Evolutionary conservation across 2,329 filamentous ascomycete species (phyloP).

Genomic region (Colletotrichum sp.): DNA sequence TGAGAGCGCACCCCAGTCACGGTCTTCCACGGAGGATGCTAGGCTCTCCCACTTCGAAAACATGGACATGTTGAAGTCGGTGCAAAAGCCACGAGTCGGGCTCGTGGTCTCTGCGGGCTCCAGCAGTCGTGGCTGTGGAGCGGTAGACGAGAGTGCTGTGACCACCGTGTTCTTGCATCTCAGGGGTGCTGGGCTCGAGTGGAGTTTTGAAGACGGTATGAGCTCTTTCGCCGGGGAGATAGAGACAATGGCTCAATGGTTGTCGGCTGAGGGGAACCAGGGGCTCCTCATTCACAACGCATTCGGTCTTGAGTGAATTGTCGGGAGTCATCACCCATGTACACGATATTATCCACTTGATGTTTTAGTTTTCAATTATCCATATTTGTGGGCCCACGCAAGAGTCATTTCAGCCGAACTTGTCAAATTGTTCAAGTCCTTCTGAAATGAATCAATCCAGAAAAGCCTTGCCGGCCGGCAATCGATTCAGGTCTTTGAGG

Average conservation of each 20-base stretch:
- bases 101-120: background rate
- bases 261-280: background rate
- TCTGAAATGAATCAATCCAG: background rate
- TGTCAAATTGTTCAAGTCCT: rapidly evolving
- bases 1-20: background rate
- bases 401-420: background rate
- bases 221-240: background rate
- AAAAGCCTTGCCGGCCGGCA: background rate
- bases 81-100: background rate
- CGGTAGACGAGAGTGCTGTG: background rate
- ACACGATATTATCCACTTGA: background rate
- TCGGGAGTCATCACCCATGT: background rate
- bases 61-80: background rate
- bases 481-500: background rate
- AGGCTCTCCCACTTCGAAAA: background rate
- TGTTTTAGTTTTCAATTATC: background rate
- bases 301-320: background rate
- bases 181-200: background rate
- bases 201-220: background rate
- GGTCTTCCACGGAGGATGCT: background rate
- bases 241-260: background rate
- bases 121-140: background rate
- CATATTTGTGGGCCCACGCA: background rate
- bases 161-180: background rate
- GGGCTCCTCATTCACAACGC: background rate